Conservation (phyloP, 306 rosid species). For the Pachyrhizus erosus region DNA sequence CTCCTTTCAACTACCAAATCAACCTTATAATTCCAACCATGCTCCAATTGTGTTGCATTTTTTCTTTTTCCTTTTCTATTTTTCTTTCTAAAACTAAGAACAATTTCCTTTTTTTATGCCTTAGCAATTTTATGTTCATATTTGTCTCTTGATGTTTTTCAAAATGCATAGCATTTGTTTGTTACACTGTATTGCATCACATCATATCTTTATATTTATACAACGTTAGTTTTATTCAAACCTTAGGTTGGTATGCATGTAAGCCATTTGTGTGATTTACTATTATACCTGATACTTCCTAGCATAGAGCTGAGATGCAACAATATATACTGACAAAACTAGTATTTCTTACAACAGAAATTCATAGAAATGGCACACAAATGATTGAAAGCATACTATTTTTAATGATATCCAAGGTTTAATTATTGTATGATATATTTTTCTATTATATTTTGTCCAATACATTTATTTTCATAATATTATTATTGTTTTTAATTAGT, state of each 20-base stretch:
- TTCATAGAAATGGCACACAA: background rate
- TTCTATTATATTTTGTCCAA: background rate
- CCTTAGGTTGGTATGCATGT: background rate
- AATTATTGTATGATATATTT: too few species aligned
- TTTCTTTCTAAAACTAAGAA: background rate
- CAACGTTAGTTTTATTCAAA: background rate
- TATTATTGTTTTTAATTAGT: background rate
- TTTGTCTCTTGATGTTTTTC: background rate
- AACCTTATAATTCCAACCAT: too few species aligned
- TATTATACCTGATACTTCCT: background rate
- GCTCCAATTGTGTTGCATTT: background rate
- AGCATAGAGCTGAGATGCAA: background rate
- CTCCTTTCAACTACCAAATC: too few species aligned
- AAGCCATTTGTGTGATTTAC: background rate
- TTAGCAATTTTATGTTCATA: background rate
- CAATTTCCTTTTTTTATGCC: slow-evolving; percentile 4
- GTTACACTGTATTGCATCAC: background rate
- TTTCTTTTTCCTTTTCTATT: background rate
- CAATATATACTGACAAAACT: background rate
- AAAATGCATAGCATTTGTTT: background rate
- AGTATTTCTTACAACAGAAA: background rate
- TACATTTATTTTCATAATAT: too few species aligned
- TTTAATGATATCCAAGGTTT: background rate
- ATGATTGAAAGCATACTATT: background rate
- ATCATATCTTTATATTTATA: background rate